These are phyloP conservation scores for Cylindrodendrum hubeiense DNA, from an alignment of 2,329 filamentous ascomycete genomes.

Conservation along the genomic window DNA sequence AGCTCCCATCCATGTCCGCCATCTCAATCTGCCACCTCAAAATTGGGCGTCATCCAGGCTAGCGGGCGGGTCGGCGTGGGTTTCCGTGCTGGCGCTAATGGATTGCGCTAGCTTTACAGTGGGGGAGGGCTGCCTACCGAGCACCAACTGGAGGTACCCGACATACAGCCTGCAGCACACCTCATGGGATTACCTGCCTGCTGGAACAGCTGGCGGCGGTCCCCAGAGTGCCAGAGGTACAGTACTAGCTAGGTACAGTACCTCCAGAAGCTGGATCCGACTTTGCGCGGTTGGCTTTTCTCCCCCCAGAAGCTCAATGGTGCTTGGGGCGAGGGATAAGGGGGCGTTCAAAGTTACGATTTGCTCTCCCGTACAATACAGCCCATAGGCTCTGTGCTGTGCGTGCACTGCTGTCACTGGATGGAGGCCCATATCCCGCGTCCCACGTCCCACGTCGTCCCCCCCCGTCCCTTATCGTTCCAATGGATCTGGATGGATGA, in stretches of 20 bases:
- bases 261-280: neutral
- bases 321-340: neutral
- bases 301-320: neutral
- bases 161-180: neutral
- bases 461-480: conserved; percentile 4
- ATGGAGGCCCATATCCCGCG: conserved; percentile 8
- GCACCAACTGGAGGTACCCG: neutral
- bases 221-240: neutral
- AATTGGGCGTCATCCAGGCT: conserved; percentile 40
- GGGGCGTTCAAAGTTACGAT: neutral
- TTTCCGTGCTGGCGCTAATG: conserved; percentile 18
- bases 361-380: neutral
- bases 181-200: neutral
- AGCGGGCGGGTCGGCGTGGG: conserved; percentile 28
- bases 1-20: conserved; percentile 26
- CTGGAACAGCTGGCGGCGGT: neutral
- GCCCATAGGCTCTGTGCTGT: neutral
- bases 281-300: neutral
- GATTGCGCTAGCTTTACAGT: conserved; percentile 38
- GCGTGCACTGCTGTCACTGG: neutral
- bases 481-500: conserved; percentile 10
- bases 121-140: conserved; percentile 19
- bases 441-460: conserved; percentile 8
- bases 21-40: conserved; percentile 31
- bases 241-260: neutral